phyloP scores from a whole-genome alignment of 1,139 yeast species.

The Suhomyces anneliseae region DNA sequence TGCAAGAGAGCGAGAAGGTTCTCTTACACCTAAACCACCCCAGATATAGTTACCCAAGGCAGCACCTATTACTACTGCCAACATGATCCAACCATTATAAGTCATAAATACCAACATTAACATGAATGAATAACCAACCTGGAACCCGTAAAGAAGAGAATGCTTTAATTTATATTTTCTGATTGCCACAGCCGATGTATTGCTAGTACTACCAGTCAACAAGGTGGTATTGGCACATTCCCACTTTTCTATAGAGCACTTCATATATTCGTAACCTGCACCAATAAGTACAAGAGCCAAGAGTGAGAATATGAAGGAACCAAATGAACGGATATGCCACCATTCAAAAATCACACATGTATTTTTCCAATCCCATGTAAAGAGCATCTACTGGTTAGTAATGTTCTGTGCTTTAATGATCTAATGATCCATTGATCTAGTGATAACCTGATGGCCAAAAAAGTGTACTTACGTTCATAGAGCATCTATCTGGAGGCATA shows the following conservation, averaged over 20 bases:
- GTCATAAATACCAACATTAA: conserved; percentile 84
- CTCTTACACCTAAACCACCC: conserved; percentile 30
- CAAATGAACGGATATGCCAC: conserved; percentile 70
- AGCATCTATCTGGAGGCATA: conserved; percentile 47
- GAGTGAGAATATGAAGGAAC: conserved; percentile 54
- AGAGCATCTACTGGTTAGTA: conserved; percentile 53
- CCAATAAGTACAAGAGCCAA: conserved; percentile 50
- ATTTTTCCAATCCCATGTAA: conserved; percentile 77
- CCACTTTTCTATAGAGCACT: conserved; percentile 38
- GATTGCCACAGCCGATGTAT: conserved; percentile 15
- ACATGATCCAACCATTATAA: conserved; percentile 80
- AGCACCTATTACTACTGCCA: conserved; percentile 71
- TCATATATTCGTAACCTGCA: conserved; percentile 61
- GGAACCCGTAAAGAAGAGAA: conserved; percentile 60
- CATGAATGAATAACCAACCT: conserved; percentile 75
- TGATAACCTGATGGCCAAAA: background rate
- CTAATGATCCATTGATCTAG: background rate
- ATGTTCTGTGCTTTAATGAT: background rate
- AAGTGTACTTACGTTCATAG: conserved; percentile 50
- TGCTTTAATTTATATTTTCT: conserved; percentile 29
- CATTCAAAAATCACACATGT: conserved; percentile 71
- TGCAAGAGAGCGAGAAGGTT: conserved; percentile 5
- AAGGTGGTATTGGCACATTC: conserved; percentile 19
- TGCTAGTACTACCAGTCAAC: conserved; percentile 17
- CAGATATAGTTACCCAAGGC: conserved; percentile 63